A percentile compares a stretch with the other conserved stretches of the same genome.
Conservation (phyloP, 352 stramenopile genomes). For the Aphanomyces stellatus region DNA sequence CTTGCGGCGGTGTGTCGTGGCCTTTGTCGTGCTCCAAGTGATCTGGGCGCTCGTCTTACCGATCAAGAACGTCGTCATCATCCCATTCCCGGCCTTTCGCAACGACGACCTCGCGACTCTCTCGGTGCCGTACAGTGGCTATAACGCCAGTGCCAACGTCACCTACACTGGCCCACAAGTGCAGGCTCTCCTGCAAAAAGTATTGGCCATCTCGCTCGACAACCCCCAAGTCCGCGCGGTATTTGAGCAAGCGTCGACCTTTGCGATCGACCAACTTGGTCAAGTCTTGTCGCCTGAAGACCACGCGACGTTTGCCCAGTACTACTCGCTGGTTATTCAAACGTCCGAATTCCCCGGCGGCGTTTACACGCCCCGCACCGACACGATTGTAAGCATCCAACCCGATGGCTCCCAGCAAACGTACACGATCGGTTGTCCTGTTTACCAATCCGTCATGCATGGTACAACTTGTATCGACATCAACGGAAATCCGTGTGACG, state of each 20-base stretch:
- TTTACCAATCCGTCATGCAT: neutral
- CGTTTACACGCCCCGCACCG: neutral
- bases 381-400: neutral
- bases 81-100: slow-evolving; percentile 25
- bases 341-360: slow-evolving; percentile 29
- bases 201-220: slow-evolving; percentile 22
- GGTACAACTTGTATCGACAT: neutral
- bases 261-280: slow-evolving; percentile 28
- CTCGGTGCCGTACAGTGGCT: slow-evolving; percentile 5
- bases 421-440: neutral
- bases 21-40: slow-evolving; percentile 24
- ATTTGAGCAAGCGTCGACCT: slow-evolving; percentile 22
- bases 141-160: neutral
- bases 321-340: slow-evolving; percentile 32
- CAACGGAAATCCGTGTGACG: neutral
- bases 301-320: slow-evolving; percentile 24
- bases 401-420: neutral
- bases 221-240: slow-evolving; percentile 24
- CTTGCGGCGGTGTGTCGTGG: slow-evolving; percentile 11
- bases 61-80: slow-evolving; percentile 38
- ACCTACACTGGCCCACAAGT: slow-evolving; percentile 20
- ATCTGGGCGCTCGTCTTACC: slow-evolving; percentile 29
- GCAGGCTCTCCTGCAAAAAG: slow-evolving; percentile 21
- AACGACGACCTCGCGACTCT: slow-evolving; percentile 17
- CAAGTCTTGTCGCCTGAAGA: slow-evolving; percentile 26